Evolutionary conservation across 2,329 filamentous ascomycete species (phyloP), one percentile per base, ranked within the genome.

Genomic region (Hypoxylon sp.): DNA sequence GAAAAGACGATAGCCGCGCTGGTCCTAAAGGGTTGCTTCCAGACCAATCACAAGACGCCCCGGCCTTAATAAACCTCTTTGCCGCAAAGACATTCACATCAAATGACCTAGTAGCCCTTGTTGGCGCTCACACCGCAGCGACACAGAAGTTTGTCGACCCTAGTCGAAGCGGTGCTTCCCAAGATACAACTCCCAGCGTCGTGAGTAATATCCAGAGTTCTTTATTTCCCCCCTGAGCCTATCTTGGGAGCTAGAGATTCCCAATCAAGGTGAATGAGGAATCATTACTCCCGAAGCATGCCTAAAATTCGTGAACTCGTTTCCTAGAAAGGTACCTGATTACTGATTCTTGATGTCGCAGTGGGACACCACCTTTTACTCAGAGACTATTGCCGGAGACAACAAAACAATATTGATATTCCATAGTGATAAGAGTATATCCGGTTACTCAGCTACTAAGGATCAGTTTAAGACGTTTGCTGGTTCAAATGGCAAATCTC

Each of bases 121-220:
- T 88, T 2, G 87, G 87, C 59, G 86, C 87, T 0, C 87, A 89
- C 74, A 83, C 83, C 2, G 79, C 82, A 6, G 81, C 83, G 6
- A 81, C 79, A 69, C 85, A 88, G 71, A 80, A 79, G 59, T 82
- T 82, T 66, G 80, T 83, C 59, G 81, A 86, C 69, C 64, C 78
- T 0, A 48, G 71, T 5, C 76, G 80, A n/a, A 75, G 78, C 10
- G 81, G 79, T 52, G 74, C 76, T 5, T 71, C 83, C 0, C 81
- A 85, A 64, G 85, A 88, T 71, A 78, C 80, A 4, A 87, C 85
- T 0, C 83, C 83, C 0, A 81, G 80, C 13, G 75, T 83, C 0
- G 29, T 31, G 29, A 31, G 29, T 31, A 9, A 31, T 31, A 31
- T 31, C 29, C 5, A 2, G 5, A 31, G 29, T 31, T 31, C 29